phyloP scores from a whole-genome alignment of 768 basidiomycete genomes.

The Melanogaster broomeanus region DNA sequence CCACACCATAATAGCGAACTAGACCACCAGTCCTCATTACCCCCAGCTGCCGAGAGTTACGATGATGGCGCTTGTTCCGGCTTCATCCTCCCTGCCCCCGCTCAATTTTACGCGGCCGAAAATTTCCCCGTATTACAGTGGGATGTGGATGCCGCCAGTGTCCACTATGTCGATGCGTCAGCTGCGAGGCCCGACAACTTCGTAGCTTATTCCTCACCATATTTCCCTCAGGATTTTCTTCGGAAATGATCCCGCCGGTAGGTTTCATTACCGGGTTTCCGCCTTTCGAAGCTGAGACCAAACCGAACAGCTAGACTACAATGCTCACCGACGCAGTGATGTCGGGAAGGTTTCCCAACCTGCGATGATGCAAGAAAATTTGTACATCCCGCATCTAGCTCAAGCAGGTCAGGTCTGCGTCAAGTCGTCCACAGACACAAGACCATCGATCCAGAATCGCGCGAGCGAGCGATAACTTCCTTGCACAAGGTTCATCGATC shows the following conservation, averaged over 20 bases:
- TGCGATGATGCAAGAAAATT: conserved; percentile 13
- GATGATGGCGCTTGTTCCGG: conserved; percentile 26
- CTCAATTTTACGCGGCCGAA: conserved; percentile 27
- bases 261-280: conserved; percentile 5
- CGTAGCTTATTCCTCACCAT: conserved; percentile 18
- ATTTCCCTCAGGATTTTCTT: conserved; percentile 13
- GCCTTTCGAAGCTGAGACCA: conserved; percentile 5
- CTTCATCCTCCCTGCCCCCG: conserved; percentile 14
- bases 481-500: conserved; percentile 33
- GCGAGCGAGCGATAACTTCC: conserved; percentile 34
- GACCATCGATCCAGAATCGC: conserved; percentile 34
- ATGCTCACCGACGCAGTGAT: conserved; percentile 17
- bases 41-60: conserved; percentile 7
- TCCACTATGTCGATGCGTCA: conserved; percentile 27
- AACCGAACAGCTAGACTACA: conserved; percentile 15
- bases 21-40: conserved; percentile 17
- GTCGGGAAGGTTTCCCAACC: conserved; percentile 12
- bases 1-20: conserved; percentile 20
- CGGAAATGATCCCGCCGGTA: conserved; percentile 19
- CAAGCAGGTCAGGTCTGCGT: conserved; percentile 23
- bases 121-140: conserved; percentile 32
- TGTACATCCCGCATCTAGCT: conserved; percentile 21
- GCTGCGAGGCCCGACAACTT: conserved; percentile 24
- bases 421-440: conserved; percentile 24
- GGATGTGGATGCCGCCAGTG: conserved; percentile 25